Base-by-base conservation (phyloP, 371 early-diverging fungal species). In the Saksenaea oblongispora region DNA sequence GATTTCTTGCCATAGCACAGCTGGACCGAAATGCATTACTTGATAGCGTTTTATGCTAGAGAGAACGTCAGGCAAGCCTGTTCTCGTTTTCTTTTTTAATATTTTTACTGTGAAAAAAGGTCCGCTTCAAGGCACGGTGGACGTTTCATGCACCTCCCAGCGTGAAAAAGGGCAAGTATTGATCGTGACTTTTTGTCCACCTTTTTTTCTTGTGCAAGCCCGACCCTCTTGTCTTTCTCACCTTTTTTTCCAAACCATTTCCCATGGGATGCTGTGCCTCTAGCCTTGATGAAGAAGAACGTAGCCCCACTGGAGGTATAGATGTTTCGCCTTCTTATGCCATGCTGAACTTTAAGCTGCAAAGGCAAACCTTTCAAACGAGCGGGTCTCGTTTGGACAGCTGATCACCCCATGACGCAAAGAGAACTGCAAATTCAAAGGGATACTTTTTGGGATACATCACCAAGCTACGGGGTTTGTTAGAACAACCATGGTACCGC, bases 401-500 rank as follows among this genome's bases (percentile, higher is more conserved):
- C 84, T 17, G 77, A 80, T 37, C 59, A 66, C 8, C 80, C 81
- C 15, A 63, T 87, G 36, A 89, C 88, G 1, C 58, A 27, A 11
- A 27, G 57, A 9, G 67, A 81, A 61, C 66, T 91, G 14, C 71
- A 84, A 53, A 64, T 63, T 34, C 78, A 88, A 64, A 75, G 91
- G 22, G 67, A 72, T 9, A 76, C 77, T n/a, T 92, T 89, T 66
- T 92, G 92, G 92, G 90, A 91, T 28, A 89, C 91, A 14, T 86
- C 86, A 42, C 87, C 91, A 31, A 76, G 66, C 17, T 90, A 88
- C 56, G 89, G 87, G 69, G 88, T 86, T 77, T 54, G 10, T 34
- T 51, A 15, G 10, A 31, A 17, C n/a, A 14, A 26, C 22, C 22
- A 18, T 59, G 26, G 5, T 26, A 37, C n/a, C n/a, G n/a, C 3